phyloP scores from a whole-genome alignment of 2,329 filamentous ascomycete species.

The Cytospora leucostoma region DNA sequence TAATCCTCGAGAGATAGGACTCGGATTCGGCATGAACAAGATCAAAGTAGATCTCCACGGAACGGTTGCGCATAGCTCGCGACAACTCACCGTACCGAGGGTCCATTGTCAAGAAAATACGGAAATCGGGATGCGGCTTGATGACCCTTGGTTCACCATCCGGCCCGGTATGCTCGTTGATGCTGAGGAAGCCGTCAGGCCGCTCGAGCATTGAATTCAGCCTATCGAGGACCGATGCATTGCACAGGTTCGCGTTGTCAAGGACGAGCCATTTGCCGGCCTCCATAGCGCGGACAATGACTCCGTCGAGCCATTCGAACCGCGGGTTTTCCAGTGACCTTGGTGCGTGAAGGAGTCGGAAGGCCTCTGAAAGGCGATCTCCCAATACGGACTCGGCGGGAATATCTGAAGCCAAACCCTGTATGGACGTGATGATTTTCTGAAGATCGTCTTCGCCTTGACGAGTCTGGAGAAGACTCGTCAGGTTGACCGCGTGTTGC shows the following conservation, averaged over 20 bases:
- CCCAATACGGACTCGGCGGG: slow-evolving; percentile 50
- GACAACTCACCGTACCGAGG: slow-evolving; percentile 90
- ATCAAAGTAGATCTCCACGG: slow-evolving; percentile 82
- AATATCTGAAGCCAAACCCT: slow-evolving; percentile 43
- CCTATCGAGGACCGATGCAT: slow-evolving; percentile 88
- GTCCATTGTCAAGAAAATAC: slow-evolving; percentile 93
- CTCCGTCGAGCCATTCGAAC: slow-evolving; percentile 95
- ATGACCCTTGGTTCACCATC: slow-evolving; percentile 81
- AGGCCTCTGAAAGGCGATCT: slow-evolving; percentile 49
- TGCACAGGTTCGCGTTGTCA: slow-evolving; percentile 97
- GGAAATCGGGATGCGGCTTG: slow-evolving; percentile 80
- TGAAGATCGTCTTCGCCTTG: slow-evolving; percentile 44
- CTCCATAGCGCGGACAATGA: slow-evolving; percentile 84
- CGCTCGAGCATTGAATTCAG: slow-evolving; percentile 88
- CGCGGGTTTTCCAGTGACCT: slow-evolving; percentile 69
- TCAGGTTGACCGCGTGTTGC: slow-evolving; percentile 42
- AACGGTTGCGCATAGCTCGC: slow-evolving; percentile 93
- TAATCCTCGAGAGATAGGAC: slow-evolving; percentile 42
- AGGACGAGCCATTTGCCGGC: slow-evolving; percentile 90
- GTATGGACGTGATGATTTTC: slow-evolving; percentile 42
- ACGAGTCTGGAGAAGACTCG: slow-evolving; percentile 51
- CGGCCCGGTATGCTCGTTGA: slow-evolving; percentile 88
- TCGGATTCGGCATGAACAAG: slow-evolving; percentile 39
- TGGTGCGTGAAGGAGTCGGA: slow-evolving; percentile 53
- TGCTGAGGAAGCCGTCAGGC: slow-evolving; percentile 80